phyloP scores from a whole-genome alignment of 768 basidiomycete species.

The Tremella yokohamensis region DNA sequence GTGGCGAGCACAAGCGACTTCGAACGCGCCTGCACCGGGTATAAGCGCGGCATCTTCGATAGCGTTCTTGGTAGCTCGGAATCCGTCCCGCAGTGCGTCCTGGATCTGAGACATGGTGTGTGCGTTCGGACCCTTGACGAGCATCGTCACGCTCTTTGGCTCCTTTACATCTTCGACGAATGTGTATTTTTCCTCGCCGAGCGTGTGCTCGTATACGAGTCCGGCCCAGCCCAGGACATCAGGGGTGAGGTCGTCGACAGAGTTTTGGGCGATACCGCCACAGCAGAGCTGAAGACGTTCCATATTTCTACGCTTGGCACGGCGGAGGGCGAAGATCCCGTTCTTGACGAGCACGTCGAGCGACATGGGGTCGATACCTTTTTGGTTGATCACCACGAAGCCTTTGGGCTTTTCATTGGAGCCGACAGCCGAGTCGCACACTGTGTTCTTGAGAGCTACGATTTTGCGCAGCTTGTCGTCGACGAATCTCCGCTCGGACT shows the following conservation, averaged over 20 bases:
- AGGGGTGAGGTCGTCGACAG: conserved; percentile 90
- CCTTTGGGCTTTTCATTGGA: conserved; percentile 58
- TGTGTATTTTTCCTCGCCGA: conserved; percentile 98
- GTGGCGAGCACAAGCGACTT: conserved; percentile 84
- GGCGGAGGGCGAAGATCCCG: conserved; percentile 86
- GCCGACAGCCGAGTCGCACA: conserved; percentile 82
- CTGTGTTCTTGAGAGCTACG: conserved; percentile 89
- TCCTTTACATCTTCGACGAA: conserved; percentile 95
- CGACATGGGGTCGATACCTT: conserved; percentile 96
- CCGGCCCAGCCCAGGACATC: conserved; percentile 94
- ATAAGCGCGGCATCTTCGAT: conserved; percentile 83
- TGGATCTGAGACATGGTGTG: conserved; percentile 95
- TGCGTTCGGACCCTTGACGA: conserved; percentile 94
- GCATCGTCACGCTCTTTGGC: conserved; percentile 88
- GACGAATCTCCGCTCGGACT: conserved; percentile 89
- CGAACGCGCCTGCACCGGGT: conserved; percentile 97
- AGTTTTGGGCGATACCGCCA: conserved; percentile 94
- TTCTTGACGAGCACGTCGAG: conserved; percentile 94
- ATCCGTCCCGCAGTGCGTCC: conserved; percentile 95
- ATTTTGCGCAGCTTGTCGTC: conserved; percentile 94
- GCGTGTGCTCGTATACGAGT: conserved; percentile 95
- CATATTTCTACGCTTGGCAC: conserved; percentile 98
- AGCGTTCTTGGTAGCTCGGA: conserved; percentile 93
- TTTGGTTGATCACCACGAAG: conserved; percentile 97
- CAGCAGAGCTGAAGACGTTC: conserved; percentile 94